Percentiles rank a stretch among this genome's conserved stretches.
phyloP scores from a whole-genome alignment of 805 yeast genomes.

The Candida alai region DNA sequence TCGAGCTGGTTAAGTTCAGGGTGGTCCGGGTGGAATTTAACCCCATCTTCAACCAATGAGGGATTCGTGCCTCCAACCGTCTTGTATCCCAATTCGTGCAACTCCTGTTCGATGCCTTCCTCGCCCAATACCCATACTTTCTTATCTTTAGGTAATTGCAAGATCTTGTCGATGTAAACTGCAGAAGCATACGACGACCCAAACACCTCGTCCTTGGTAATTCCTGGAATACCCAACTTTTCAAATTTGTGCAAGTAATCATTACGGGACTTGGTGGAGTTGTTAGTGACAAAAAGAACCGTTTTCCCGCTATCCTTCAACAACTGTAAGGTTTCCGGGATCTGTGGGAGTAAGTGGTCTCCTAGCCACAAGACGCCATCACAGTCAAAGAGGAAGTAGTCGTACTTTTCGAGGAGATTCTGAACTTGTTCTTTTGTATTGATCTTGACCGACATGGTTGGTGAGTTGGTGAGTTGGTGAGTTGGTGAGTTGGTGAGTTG shows the following conservation, averaged over 20 bases:
- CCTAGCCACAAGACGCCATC: constrained; percentile 98
- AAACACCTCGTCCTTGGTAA: constrained; percentile 66
- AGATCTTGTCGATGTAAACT: constrained; percentile 72
- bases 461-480: background rate
- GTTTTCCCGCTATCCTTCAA: constrained; percentile 57
- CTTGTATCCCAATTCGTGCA: constrained; percentile 66
- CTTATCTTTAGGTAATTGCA: constrained; percentile 65
- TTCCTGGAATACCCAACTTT: constrained; percentile 48
- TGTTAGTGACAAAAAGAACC: constrained; percentile 88
- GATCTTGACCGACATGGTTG: constrained; percentile 15
- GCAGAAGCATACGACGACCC: constrained; percentile 93
- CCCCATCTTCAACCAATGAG: constrained; percentile 39
- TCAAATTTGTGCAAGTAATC: constrained; percentile 75
- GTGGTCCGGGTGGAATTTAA: constrained; percentile 52
- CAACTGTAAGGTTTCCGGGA: constrained; percentile 68
- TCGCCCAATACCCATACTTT: constrained; percentile 93
- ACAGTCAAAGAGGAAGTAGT: constrained; percentile 90
- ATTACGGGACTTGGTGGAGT: constrained; percentile 84
- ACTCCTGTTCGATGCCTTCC: constrained; percentile 77
- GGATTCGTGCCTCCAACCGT: constrained; percentile 85
- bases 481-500: background rate
- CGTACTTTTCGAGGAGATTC: constrained; percentile 59
- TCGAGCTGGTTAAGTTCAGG: constrained; percentile 58
- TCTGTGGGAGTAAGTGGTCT: constrained; percentile 69
- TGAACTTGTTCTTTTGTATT: constrained; percentile 39